Evolutionary conservation across 495 filamentous ascomycete genomes (phyloP), one percentile per base, ranked within the genome.

Genomic region (Daldinia decipiens): DNA sequence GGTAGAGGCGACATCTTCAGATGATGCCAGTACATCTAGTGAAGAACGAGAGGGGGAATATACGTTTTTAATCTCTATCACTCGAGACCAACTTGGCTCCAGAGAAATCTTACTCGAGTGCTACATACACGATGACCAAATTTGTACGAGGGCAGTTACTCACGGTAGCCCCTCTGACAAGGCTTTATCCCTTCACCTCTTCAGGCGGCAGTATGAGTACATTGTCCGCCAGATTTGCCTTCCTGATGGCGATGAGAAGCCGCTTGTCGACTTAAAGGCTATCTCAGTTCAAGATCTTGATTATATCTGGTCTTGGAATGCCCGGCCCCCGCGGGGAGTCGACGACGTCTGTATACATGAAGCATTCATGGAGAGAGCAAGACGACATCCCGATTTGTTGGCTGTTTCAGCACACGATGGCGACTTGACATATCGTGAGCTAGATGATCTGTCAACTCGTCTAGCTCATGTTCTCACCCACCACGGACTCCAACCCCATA

Each of bases 271-370:
- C 39, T 17, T 40, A 15, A 40, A 40, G n/a, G 39, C 39, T 5
- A 8, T 40, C 15, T 40, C 39, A 17, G 39, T 40, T 8, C 39
- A 40, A 40, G 39, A 40, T 15, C 39, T 40, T 17, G 15, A 40
- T 17, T 4, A 40, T 8, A 17, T 40, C 39, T 40, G 39, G 39
- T 40, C 39, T 40, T 40, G 39, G 39, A 40, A 40, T 40, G 39
- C 39, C 8, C 39, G 39, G 3, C 15, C 1, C 5, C 39, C 39
- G 5, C 39, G 39, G 8, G 47, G 26, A 52, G 47, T 52, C 47
- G 19, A 52, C n/a, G 47, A 52, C 15, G 47, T 27, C 4, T 52
- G 47, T 15, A 52, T 52, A 52, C 47, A 52, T 17, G 47, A 52
- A 27, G 19, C 26, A 24, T 52, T 52, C 26, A 27, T 27, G 26